Conservation (phyloP, 805 yeast species). For the Zygosaccharomyces lentus region DNA sequence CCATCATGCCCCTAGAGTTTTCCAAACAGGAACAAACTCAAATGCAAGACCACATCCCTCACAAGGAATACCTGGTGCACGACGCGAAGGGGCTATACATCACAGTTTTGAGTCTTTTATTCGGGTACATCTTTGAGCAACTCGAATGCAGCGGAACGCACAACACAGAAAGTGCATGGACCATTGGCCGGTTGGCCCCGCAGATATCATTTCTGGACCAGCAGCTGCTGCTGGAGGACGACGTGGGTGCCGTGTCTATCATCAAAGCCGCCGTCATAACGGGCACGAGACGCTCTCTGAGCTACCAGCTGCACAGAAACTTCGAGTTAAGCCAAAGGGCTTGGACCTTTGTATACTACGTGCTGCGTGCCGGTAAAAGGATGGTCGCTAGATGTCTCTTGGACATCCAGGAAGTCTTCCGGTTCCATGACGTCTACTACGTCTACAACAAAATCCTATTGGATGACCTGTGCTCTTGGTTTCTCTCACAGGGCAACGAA, state of each 20-base stretch:
- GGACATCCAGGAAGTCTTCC: conserved; percentile 63
- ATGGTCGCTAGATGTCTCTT: conserved; percentile 57
- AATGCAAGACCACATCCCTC: conserved; percentile 62
- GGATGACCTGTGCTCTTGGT: conserved; percentile 76
- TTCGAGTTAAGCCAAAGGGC: conserved; percentile 54
- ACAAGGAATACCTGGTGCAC: conserved; percentile 50
- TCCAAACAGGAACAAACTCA: conserved; percentile 57
- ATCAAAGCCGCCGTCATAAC: conserved; percentile 56
- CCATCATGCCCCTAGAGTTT: conserved; percentile 47
- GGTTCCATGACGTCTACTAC: conserved; percentile 80
- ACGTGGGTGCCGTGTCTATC: conserved; percentile 19
- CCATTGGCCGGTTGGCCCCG: conserved; percentile 80
- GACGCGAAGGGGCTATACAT: conserved; percentile 55
- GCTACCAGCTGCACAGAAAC: conserved; percentile 76
- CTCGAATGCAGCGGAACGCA: conserved; percentile 68
- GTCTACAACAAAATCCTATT: conserved; percentile 74
- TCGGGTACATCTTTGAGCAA: conserved; percentile 69
- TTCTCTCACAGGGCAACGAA: conserved; percentile 56
- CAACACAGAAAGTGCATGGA: conserved; percentile 90
- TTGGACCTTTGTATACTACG: conserved; percentile 70
- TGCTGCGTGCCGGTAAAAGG: conserved; percentile 66
- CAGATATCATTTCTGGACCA: conserved; percentile 71
- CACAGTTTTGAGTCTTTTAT: conserved; percentile 61
- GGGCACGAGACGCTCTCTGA: conserved; percentile 65
- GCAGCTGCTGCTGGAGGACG: conserved; percentile 39